phyloP scores from a whole-genome alignment of 2,329 filamentous ascomycete genomes.

The Hansfordia pulvinata region DNA sequence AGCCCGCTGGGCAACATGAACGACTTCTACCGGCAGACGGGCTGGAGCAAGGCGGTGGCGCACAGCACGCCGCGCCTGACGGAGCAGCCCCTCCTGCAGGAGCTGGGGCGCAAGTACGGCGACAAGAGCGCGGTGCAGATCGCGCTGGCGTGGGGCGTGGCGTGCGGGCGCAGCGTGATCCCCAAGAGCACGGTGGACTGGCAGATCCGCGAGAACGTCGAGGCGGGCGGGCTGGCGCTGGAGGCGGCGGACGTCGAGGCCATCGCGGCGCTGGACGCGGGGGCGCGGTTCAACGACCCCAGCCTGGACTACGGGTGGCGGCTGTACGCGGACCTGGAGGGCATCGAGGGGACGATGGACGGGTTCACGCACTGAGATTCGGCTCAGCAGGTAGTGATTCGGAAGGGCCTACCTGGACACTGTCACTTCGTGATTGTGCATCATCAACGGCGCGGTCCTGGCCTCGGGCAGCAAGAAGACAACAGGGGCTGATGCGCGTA shows the following conservation, averaged over 20 bases:
- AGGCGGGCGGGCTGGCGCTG: constrained; percentile 5
- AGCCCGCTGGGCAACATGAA: constrained; percentile 20
- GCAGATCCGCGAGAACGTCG: constrained; percentile 7
- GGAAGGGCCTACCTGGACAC: too few relatives aligned
- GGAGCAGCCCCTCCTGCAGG: constrained; percentile 13
- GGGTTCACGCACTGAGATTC: too few relatives aligned
- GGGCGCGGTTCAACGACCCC: constrained; percentile 8
- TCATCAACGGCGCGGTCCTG: too few relatives aligned
- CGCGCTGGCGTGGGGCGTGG: constrained; percentile 19
- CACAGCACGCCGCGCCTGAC: constrained; percentile 14
- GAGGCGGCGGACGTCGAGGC: constrained; percentile 4
- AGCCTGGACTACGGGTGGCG: constrained; percentile 13
- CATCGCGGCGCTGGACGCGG: constrained; percentile 6
- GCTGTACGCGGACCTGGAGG: constrained; percentile 7
- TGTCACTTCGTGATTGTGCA: too few relatives aligned
- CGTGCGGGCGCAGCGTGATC: constrained; percentile 18
- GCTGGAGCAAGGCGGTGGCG: constrained; percentile 16
- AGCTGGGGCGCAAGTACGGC: constrained; percentile 13
- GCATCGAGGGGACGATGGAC: too few relatives aligned
- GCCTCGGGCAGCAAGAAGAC: too few relatives aligned
- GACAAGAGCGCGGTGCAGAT: constrained; percentile 18
- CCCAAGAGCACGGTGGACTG: constrained; percentile 20
- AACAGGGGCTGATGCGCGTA: too few relatives aligned
- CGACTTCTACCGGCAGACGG: constrained; percentile 15
- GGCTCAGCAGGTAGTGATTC: too few relatives aligned